Base-by-base conservation (phyloP, 371 early-diverging fungal species). In the Syncephalis fuscata region DNA sequence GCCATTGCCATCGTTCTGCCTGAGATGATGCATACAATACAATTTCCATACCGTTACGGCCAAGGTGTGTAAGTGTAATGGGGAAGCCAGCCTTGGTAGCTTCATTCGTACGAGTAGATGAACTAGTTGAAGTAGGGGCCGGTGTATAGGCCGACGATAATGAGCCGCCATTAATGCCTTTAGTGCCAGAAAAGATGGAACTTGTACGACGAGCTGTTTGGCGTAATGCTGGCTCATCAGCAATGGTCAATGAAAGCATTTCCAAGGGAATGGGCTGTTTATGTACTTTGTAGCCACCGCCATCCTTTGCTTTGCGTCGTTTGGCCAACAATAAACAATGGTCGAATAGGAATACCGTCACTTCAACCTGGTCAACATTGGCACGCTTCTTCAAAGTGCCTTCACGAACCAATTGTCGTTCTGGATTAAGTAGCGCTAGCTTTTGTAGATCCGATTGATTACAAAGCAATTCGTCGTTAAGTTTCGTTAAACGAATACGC, bases 311-410 rank as follows among this genome's bases (percentile, higher is more conserved):
- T 48, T 68, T 61, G 67, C 74, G 73, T 37, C 67, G 65, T 56
- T 82, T 84, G 40, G 85, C 73, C 56, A 92, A 63, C 10, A 94
- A 56, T 14, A 94, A 61, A 45, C 73, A 71, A 60, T 92, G 88
- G 54, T 94, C 95, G 39, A 94, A 75, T 22, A 92, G 59, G 56
- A 84, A 85, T 17, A 90, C 75, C 36, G 68, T 66, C 14, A 91
- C 53, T 20, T 83, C 82, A 0, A 74, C 64, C 16, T 68, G 65
- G 42, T 82, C 82, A 0, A 79, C 58, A 44, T 77, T 60, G 4
- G 78, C 65, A 50, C 78, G 79, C 32, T 79, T 66, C 44, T 79
- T 81, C 57, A 91, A 63, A 17, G 73, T 68, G 20, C 92, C 91
- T 45, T 88, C 86, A 52, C 83, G 73, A 26, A 88, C 67, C 9